phyloP scores from a whole-genome alignment of 2,329 filamentous ascomycete species.

The Aureobasidium sp. region DNA sequence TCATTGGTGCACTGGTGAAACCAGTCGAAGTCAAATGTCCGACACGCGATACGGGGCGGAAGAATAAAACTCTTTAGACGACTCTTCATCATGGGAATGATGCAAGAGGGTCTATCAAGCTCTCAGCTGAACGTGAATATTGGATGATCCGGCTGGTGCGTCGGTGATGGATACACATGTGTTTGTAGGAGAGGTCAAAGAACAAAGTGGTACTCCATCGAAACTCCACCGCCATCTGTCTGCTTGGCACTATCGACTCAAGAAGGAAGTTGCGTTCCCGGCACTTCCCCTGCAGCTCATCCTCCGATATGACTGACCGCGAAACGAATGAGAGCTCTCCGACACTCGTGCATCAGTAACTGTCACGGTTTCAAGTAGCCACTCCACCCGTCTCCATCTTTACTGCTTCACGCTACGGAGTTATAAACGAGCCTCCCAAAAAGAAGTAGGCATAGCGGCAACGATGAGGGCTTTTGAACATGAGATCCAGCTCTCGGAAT shows the following conservation, averaged over 20 bases:
- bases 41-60: conserved; percentile 9
- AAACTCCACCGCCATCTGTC: too few species aligned
- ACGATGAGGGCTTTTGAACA: conserved; percentile 9
- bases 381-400: background rate
- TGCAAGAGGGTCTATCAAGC: background rate
- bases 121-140: background rate
- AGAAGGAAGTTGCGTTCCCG: background rate
- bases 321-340: background rate
- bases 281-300: background rate
- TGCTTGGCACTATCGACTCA: background rate
- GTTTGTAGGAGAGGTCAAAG: background rate
- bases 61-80: conserved; percentile 11
- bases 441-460: background rate
- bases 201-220: background rate
- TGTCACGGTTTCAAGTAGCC: background rate
- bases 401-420: conserved; percentile 1
- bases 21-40: background rate
- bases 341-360: conserved; percentile 2
- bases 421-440: background rate
- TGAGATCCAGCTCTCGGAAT: conserved; percentile 9
- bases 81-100: background rate
- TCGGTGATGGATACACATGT: background rate
- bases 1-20: conserved; percentile 14
- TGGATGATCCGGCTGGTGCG: background rate
- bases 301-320: background rate